Base-by-base conservation (phyloP, 768 basidiomycete species). In the Trametes cingulata region DNA sequence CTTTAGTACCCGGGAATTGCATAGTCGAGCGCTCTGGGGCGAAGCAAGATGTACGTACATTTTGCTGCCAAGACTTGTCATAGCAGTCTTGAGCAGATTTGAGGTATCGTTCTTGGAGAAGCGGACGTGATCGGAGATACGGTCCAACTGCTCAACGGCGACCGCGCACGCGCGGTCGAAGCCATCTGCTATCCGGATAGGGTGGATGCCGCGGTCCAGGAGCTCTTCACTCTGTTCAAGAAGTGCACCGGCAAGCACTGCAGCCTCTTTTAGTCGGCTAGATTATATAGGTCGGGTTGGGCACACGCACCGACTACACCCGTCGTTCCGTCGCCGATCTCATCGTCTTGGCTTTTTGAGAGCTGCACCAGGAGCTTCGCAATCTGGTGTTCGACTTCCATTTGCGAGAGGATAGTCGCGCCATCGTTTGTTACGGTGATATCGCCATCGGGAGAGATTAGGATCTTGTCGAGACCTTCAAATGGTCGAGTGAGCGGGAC, bases 371-470 rank as follows among this genome's bases (percentile, higher is more conserved):
- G 84, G 45, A 99, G 84, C 76, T 97, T 99, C 60, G 97, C 97
- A 70, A 99, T 96, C 78, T 96, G 96, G 72, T 99, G 96, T 70
- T 98, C 96, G 52, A 98, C 95, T 74, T 97, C 93, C 95, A 99
- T 98, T 79, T 98, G 96, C 22, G 94, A 86, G 57, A 99, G 80
- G 67, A 99, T 99, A 22, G 97, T 99, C 6, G 97, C 97, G 50
- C 97, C 97, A 75, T 99, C 97, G 76, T 99, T 99, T 14, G 97
- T 98, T 37, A 98, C 96, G 33, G 95, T 98, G 69, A 99, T 98
- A 69, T 99, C 97, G 49, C 97, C 97, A 79, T 98, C 97, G 20
- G 95, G 88, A 27, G 92, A 93, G 66, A 95, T 93, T 67, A 95
- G 83, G 69, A 95, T 93, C 83, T 95, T 95, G 80, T 95, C 93